Evolutionary conservation across 768 basidiomycete genomes (phyloP).

Genomic region (Chalciporus chontae): DNA sequence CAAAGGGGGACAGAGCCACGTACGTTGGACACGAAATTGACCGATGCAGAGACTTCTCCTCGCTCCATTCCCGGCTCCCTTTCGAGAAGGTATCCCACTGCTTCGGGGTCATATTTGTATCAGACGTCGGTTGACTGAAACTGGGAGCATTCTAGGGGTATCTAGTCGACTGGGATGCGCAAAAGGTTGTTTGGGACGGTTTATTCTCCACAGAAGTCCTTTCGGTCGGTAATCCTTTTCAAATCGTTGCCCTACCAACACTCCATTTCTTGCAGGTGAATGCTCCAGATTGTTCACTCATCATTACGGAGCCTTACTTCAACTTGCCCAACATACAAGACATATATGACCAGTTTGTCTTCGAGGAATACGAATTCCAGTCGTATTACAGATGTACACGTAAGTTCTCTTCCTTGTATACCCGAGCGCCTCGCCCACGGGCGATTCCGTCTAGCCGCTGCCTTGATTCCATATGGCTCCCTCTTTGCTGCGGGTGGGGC

Average conservation of each 20-base stretch:
- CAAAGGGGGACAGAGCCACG: constrained; percentile 76
- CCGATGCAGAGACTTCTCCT: constrained; percentile 73
- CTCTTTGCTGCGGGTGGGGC: constrained; percentile 54
- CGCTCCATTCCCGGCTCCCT: constrained; percentile 78
- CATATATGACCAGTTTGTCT: constrained; percentile 91
- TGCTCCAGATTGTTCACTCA: constrained; percentile 65
- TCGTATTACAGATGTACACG: constrained; percentile 80
- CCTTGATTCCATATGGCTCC: constrained; percentile 68
- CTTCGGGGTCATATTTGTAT: background rate
- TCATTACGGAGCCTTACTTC: constrained; percentile 94
- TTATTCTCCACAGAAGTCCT: constrained; percentile 73
- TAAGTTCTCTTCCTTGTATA: constrained; percentile 40
- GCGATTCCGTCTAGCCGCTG: constrained; percentile 56
- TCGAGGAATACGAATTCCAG: constrained; percentile 93
- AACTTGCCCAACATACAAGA: constrained; percentile 91
- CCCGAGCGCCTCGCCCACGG: constrained; percentile 18
- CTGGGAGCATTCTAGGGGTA: constrained; percentile 64
- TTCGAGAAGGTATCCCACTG: constrained; percentile 73
- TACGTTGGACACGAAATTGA: constrained; percentile 87
- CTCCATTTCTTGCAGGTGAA: constrained; percentile 51
- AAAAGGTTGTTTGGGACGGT: constrained; percentile 93
- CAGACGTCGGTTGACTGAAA: constrained; percentile 5
- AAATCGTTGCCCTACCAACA: background rate
- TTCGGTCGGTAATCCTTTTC: constrained; percentile 42
- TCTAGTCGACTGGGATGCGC: constrained; percentile 91